These are phyloP conservation scores for Pseudocercospora cruenta DNA, from an alignment of 2,329 filamentous ascomycete genomes.

Conservation along the genomic window DNA sequence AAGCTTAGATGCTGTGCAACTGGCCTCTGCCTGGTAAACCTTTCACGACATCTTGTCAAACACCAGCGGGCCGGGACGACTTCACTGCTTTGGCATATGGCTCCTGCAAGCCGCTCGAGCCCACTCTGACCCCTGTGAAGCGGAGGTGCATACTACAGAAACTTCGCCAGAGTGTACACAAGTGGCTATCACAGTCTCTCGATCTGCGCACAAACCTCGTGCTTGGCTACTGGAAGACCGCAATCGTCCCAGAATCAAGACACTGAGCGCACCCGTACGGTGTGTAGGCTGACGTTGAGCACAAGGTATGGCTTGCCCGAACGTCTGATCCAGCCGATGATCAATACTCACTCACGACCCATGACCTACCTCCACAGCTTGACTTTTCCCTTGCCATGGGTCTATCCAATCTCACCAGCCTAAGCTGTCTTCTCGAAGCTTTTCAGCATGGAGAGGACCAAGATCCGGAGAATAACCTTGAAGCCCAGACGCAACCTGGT, in stretches of 20 bases:
- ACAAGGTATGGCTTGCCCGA: background rate
- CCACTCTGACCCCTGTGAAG: background rate
- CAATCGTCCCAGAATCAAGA: background rate
- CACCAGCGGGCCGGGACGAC: background rate
- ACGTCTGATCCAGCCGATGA: background rate
- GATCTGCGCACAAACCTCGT: background rate
- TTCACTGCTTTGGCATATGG: background rate
- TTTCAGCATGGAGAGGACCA: background rate
- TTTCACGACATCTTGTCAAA: slow-evolving; percentile 8
- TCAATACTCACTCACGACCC: background rate
- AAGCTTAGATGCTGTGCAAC: slow-evolving; percentile 1
- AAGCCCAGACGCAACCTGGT: too few species aligned
- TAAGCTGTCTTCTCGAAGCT: background rate
- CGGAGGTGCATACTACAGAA: background rate
- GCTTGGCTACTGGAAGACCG: background rate
- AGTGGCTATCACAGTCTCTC: background rate
- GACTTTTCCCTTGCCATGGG: background rate
- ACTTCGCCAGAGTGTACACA: background rate
- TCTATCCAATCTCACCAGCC: background rate
- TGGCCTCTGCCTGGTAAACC: background rate
- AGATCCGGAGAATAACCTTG: too few species aligned
- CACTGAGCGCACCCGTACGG: background rate
- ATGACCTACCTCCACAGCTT: background rate
- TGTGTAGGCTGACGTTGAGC: background rate
- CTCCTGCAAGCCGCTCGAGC: background rate